phyloP scores from a whole-genome alignment of 139 green algal genomes.

The Asterochloris erici region DNA sequence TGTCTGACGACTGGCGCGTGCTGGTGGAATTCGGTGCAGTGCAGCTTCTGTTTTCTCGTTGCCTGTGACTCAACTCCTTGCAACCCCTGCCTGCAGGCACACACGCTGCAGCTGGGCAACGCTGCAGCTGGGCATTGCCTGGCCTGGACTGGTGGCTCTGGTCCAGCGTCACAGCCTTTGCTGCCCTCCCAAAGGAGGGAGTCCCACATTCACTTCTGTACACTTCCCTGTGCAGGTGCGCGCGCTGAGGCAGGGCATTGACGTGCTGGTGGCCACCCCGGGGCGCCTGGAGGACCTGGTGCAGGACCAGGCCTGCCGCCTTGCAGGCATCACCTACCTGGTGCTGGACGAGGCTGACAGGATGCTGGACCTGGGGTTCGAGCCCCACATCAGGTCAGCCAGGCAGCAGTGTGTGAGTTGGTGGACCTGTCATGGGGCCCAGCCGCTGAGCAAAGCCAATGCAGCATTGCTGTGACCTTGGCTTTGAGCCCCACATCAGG shows the following conservation, averaged over 20 bases:
- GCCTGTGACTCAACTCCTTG: no score
- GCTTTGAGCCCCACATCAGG: slow-evolving; percentile 68
- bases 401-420: no score
- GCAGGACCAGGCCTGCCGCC: slow-evolving; percentile 52
- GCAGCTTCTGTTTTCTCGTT: no score
- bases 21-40: no score
- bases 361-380: slow-evolving; percentile 94
- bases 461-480: slow-evolving; percentile 2
- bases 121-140: no score
- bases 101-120: no score
- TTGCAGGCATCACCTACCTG: slow-evolving; percentile 71
- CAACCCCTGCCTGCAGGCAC: no score
- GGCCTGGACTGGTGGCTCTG: no score
- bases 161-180: no score
- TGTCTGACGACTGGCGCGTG: no score
- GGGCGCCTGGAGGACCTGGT: slow-evolving; percentile 91
- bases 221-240: slow-evolving; percentile 31
- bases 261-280: slow-evolving; percentile 86
- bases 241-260: slow-evolving; percentile 37
- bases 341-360: slow-evolving; percentile 93
- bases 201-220: no score
- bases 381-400: slow-evolving; percentile 71
- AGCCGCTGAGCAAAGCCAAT: neutral
- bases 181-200: no score
- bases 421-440: slow-evolving; percentile 18